Evolutionary conservation across 176 grass and related monocot genomes (phyloP).

Genomic region (Otatea glauca): DNA sequence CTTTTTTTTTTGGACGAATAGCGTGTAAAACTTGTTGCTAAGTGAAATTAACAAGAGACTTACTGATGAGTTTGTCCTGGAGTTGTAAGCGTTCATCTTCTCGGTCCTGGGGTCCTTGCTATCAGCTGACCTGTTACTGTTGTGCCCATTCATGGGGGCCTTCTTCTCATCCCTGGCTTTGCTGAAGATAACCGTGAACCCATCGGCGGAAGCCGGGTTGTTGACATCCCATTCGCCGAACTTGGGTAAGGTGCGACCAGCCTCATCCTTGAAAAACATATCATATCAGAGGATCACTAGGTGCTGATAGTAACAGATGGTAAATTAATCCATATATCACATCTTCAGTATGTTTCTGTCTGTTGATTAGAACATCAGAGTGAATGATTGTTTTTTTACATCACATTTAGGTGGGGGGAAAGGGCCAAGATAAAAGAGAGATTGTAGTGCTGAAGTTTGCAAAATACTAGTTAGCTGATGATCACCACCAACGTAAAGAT

Average conservation of each 20-base stretch:
- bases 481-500: background rate
- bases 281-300: background rate
- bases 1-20: background rate
- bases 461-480: background rate
- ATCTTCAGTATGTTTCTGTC: background rate
- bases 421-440: background rate
- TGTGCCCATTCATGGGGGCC: conserved; percentile 44
- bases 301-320: background rate
- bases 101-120: conserved; percentile 53
- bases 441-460: background rate
- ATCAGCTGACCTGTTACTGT: conserved; percentile 47
- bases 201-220: conserved; percentile 84
- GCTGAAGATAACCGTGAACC: conserved; percentile 92
- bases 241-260: conserved; percentile 70
- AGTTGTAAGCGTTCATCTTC: conserved; percentile 42
- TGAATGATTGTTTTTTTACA: background rate
- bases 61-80: conserved; percentile 64
- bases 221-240: conserved; percentile 94
- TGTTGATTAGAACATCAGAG: background rate
- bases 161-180: conserved; percentile 95
- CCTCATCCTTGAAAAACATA: conserved; percentile 49
- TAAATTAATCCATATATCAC: background rate
- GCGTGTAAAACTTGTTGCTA: background rate
- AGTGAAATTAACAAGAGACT: background rate
- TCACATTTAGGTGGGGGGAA: background rate